A percentile compares a stretch with the other conserved stretches of the same genome.
Evolutionary conservation across 345 rosid genomes (phyloP).

Genomic region (Leavenworthia alabamica): DNA sequence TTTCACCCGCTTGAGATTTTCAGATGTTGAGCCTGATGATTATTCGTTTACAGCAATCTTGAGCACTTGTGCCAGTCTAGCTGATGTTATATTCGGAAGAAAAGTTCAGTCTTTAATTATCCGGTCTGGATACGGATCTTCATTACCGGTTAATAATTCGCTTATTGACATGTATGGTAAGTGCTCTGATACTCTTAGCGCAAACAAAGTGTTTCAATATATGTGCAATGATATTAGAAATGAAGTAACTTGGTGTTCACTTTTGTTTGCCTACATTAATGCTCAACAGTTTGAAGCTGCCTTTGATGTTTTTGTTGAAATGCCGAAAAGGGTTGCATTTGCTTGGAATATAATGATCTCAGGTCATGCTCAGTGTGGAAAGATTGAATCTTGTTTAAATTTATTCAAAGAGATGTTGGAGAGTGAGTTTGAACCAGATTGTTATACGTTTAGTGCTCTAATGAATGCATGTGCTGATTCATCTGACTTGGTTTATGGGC

Average conservation of each 20-base stretch:
- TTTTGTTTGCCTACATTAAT: slow-evolving; percentile 55
- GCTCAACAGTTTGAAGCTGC: slow-evolving; percentile 38
- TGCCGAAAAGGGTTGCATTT: slow-evolving; percentile 46
- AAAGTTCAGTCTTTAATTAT: slow-evolving; percentile 45
- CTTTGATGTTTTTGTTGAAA: slow-evolving; percentile 35
- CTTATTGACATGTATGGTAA: slow-evolving; percentile 80
- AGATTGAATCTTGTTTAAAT: slow-evolving; percentile 42
- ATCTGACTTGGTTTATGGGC: slow-evolving; percentile 35
- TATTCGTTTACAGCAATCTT: slow-evolving; percentile 64
- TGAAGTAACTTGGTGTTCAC: slow-evolving; percentile 84
- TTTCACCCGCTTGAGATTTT: slow-evolving; percentile 40
- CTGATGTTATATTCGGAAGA: slow-evolving; percentile 38
- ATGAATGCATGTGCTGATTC: slow-evolving; percentile 53
- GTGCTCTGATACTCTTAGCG: slow-evolving; percentile 44
- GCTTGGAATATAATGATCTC: slow-evolving; percentile 80
- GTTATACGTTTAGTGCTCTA: slow-evolving; percentile 69
- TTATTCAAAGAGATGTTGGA: slow-evolving; percentile 45
- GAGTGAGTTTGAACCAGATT: slow-evolving; percentile 47
- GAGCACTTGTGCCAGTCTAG: slow-evolving; percentile 42
- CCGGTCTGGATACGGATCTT: slow-evolving; percentile 38
- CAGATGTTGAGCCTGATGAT: slow-evolving; percentile 39
- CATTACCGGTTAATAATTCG: slow-evolving; percentile 51
- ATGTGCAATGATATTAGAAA: slow-evolving; percentile 35
- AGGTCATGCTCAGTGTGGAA: slow-evolving; percentile 48
- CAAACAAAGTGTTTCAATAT: slow-evolving; percentile 49